Base-by-base conservation (phyloP, 768 basidiomycete genomes). In the Naematelia encephala region DNA sequence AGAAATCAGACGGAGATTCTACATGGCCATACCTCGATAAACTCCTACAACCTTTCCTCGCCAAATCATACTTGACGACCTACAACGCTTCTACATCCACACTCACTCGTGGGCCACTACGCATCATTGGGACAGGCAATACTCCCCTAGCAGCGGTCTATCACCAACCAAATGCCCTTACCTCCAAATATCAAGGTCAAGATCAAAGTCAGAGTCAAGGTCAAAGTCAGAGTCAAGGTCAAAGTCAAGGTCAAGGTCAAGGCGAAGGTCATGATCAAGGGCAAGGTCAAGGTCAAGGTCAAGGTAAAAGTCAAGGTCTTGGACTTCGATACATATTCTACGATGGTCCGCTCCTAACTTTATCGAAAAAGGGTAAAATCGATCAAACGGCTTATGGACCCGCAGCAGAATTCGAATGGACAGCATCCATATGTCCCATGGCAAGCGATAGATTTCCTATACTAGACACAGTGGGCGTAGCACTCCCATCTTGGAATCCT, bases 101-200 rank as follows among this genome's bases (percentile, higher is more conserved):
- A 14, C 63, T 54, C 54, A 52, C 57, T 19, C 25, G 55, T 10
- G 69, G 66, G 22, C 69, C 69, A 19, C 44, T 71, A 19, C 55
- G 49, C 8, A 66, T 71, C 16, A 60, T 71, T 23, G 66, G 69
- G 2, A 68, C 66, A 0, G 69, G 69, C 3, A 60, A 59, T 16
- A 68, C 69, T 4, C 69, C 69, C 0, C 22, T 71, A 21, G 23
- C 50, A 8, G 27, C 45, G 42, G 64, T 68, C 12, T 46, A 56
- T 26, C 44, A 56, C 45, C 26, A 45, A 14, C 5, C 48, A 8
- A 5, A 42, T 45, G 44, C n/a, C n/a, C n/a, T n/a, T n/a, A n/a
- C n/a, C n/a, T n/a, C n/a, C n/a, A n/a, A n/a, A n/a, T n/a, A n/a
- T n/a, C n/a, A n/a, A n/a, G n/a, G 34, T 16, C 8, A 39, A 8